Evolutionary conservation across 148 eudicot genomes (phyloP), one percentile per base, ranked within the genome.

Genomic region (Spergularia bocconei): DNA sequence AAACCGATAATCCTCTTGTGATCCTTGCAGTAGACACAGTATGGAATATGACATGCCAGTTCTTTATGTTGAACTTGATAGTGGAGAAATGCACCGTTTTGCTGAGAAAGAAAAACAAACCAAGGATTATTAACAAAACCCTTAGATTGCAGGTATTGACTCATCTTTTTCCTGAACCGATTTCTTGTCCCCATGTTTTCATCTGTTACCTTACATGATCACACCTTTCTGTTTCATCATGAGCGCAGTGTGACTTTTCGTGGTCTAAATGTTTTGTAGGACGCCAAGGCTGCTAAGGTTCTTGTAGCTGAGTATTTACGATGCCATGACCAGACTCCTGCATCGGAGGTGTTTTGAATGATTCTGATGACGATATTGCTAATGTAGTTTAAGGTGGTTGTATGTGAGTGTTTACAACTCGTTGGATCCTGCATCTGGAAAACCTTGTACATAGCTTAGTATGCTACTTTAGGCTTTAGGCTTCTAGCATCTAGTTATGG

Each of bases 21-120:
- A 33, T 16, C 25, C 12, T 78, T 72, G 72, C 67, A 78, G 81
- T 72, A 29, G 0, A 56, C 13, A 7, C 23, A 78, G 81, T 48
- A 56, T 66, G 76, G 11, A 4, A 8, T 17, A 9, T 47, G 81
- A 78, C 66, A 5, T 19, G 60, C 75, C 81, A 10, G 38, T 72
- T 38, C 6, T 78, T 25, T 72, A 23, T 38, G 11, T 20, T 13
- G 81, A 78, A 36, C 39, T 72, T 33, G 36, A 47, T 13, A 8
- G 4, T 12, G 23, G 11, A 14, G 51, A 65, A 63, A 12, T 72
- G 63, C 39, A 4, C 38, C 52, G 29, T 10, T 39, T 29, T 65
- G 29, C 70, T 8, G 76, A 65, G 2, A 19, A 53, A 16, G 59
- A 33, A 16, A 11, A 74, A 13, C 17, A 64, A 51, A 72, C 48